phyloP scores from a whole-genome alignment of 208 protist species.

The Tritrichomonas musculus region DNA sequence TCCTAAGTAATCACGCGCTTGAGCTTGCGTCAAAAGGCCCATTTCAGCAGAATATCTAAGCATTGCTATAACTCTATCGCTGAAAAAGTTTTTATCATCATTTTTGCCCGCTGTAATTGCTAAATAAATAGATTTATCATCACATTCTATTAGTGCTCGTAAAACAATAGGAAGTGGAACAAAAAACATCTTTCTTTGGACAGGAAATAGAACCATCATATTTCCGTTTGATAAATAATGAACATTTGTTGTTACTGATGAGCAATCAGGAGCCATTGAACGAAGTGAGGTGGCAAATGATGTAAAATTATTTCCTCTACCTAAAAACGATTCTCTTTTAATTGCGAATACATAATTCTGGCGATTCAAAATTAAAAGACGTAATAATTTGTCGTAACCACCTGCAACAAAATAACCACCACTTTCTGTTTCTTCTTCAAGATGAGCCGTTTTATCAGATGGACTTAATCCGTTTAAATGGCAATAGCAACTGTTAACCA shows the following conservation, averaged over 20 bases:
- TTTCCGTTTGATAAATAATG: constrained; percentile 81
- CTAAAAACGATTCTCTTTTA: constrained; percentile 67
- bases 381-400: constrained; percentile 90
- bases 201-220: constrained; percentile 57
- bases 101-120: constrained; percentile 49
- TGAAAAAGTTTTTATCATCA: constrained; percentile 65
- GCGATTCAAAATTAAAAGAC: constrained; percentile 81
- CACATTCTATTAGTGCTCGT: constrained; percentile 56
- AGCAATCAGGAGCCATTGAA: constrained; percentile 77
- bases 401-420: constrained; percentile 87
- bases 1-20: background rate
- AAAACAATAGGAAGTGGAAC: constrained; percentile 65
- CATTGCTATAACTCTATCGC: constrained; percentile 56
- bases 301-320: constrained; percentile 80
- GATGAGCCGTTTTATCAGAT: background rate
- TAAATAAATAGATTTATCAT: constrained; percentile 70
- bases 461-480: background rate
- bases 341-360: constrained; percentile 85
- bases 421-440: constrained; percentile 16
- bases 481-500: background rate
- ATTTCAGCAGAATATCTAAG: background rate
- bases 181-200: constrained; percentile 59
- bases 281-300: constrained; percentile 80
- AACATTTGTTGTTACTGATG: constrained; percentile 79
- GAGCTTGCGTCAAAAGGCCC: background rate